Base-by-base conservation (phyloP, 768 basidiomycete genomes). In the Termitomyces heimii region DNA sequence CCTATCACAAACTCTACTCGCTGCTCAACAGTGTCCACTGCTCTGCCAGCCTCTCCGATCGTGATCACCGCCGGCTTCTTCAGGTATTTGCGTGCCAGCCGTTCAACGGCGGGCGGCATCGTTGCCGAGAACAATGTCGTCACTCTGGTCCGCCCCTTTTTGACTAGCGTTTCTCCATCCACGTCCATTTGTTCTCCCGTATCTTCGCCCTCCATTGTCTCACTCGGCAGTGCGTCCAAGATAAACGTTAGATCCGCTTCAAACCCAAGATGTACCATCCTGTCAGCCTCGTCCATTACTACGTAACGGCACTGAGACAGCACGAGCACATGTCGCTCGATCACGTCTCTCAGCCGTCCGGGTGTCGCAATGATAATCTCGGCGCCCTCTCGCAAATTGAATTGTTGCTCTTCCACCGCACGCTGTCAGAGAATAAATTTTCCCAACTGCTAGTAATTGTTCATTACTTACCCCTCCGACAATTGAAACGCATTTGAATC, bases 251-350 rank as follows among this genome's bases (percentile, higher is more conserved):
- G 74, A 69, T 97, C 95, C 16, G 82, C 83, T 71, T 99, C 97
- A 69, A 99, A 99, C 16, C 97, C 97, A 31, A 98, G 85, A 67
- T 95, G 87, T 60, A 99, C 95, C 97, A 99, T 98, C 52, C 97
- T 84, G 71, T 99, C 97, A 16, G 97, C 97, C 78, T 99, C 97
- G 70, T 99, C 97, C 97, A 99, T 97, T 63, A 99, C 96, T 58
- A 99, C 88, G 67, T 99, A 98, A 2, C 93, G 92, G 71, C 97
- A 98, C 71, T 99, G 97, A 7, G 91, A 89, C 44, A 99, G 81
- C 20, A 99, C 97, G 43, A 99, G 80, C 46, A 98, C 93, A 70
- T 90, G 92, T 22, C 94, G 86, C 73, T 99, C 96, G 59, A 99
- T 88, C 55, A 98, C 93, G 68, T 98, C 97, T 72, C 97, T 97